A percentile compares a stretch with the other conserved stretches of the same genome.
phyloP scores from a whole-genome alignment of 257 asterid species.

The Petrea volubilis region DNA sequence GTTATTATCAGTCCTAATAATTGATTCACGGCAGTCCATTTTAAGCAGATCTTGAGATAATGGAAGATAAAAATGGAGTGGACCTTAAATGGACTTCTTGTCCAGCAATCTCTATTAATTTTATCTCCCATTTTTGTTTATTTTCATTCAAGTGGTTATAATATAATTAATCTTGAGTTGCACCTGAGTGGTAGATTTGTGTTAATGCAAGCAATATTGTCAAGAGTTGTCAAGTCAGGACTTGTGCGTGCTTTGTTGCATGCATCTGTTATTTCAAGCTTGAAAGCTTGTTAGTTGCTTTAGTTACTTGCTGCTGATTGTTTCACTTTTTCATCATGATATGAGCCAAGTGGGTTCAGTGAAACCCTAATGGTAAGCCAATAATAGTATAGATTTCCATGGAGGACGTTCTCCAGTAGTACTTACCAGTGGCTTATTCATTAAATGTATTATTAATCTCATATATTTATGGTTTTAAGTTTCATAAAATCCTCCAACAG shows the following conservation, averaged over 20 bases:
- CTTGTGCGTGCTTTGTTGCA: not conserved
- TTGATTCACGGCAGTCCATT: not conserved
- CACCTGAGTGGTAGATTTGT: not conserved
- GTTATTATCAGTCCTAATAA: not conserved
- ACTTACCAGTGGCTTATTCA: too few species aligned
- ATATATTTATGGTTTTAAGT: not conserved
- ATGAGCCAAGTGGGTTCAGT: not conserved
- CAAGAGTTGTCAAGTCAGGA: not conserved
- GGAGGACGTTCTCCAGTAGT: too few species aligned
- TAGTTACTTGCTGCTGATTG: not conserved
- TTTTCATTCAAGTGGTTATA: not conserved
- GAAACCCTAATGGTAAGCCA: not conserved
- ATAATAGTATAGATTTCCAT: too few species aligned
- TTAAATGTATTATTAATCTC: too few species aligned
- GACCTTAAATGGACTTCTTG: too few species aligned
- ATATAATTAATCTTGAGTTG: not conserved
- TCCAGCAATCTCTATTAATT: not conserved
- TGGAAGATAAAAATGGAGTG: not conserved
- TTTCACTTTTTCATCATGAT: not conserved
- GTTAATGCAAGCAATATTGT: not conserved
- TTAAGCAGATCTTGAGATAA: not conserved
- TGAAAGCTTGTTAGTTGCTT: not conserved
- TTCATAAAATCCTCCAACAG: not conserved
- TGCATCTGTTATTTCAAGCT: not conserved
- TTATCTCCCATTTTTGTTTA: not conserved